Conservation (phyloP, 352 stramenopile species). For the Phytophthora cactorum region DNA sequence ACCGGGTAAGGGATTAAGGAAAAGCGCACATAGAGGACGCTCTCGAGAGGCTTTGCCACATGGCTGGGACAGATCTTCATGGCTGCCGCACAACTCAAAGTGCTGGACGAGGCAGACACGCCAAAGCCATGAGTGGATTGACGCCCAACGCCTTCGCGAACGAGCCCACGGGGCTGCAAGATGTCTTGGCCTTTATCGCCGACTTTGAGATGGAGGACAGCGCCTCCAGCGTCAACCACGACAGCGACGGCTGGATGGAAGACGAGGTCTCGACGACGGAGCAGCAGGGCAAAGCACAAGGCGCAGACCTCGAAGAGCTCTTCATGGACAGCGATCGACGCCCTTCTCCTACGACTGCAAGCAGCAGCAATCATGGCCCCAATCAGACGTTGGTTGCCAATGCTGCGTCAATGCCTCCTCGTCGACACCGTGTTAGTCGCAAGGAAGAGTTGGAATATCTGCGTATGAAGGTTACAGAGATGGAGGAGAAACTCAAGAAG, state of each 20-base stretch:
- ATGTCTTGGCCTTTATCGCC: conserved; percentile 37
- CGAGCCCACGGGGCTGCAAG: conserved; percentile 27
- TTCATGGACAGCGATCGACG: conserved; percentile 4
- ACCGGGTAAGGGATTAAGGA: background rate
- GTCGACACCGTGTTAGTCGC: conserved; percentile 31
- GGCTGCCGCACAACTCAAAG: conserved; percentile 25
- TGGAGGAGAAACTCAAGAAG: conserved; percentile 35
- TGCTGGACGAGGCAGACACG: conserved; percentile 5
- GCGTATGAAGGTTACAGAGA: conserved; percentile 38
- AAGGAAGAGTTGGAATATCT: conserved; percentile 48
- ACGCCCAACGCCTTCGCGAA: conserved; percentile 19
- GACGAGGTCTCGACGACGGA: background rate
- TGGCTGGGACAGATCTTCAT: conserved; percentile 22
- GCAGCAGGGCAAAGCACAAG: background rate
- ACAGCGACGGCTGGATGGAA: conserved; percentile 15
- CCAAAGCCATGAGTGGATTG: conserved; percentile 22
- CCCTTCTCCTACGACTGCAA: background rate
- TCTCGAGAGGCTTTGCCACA: conserved; percentile 14
- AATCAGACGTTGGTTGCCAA: no score
- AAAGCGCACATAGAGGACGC: background rate
- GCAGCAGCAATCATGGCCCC: no score
- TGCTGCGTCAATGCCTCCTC: background rate
- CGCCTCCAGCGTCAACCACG: background rate
- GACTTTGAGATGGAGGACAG: conserved; percentile 41
- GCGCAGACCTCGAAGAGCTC: conserved; percentile 8